phyloP scores from a whole-genome alignment of 768 basidiomycete species.

The Favolaschia claudopus region DNA sequence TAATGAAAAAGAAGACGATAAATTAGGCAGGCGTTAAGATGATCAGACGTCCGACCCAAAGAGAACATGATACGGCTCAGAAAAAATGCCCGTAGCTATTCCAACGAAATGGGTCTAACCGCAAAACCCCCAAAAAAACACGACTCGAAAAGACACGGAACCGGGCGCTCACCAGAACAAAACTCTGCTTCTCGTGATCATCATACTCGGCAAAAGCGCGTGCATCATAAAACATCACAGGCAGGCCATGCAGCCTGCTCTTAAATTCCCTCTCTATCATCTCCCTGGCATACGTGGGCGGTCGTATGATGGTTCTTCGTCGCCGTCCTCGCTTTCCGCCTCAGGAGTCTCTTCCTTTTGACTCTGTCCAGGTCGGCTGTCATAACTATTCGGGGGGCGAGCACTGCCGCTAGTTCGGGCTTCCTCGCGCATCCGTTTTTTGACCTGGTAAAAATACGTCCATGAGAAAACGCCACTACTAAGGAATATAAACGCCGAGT shows the following conservation, averaged over 20 bases:
- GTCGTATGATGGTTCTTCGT: constrained; percentile 24
- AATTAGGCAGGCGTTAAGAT: constrained; percentile 14
- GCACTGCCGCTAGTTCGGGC: constrained; percentile 20
- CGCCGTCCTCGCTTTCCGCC: constrained; percentile 27
- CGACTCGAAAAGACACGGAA: constrained; percentile 15
- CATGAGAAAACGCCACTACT: constrained; percentile 8
- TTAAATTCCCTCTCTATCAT: constrained; percentile 20
- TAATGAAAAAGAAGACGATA: constrained; percentile 9
- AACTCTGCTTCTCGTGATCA: constrained; percentile 24
- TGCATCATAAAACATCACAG: constrained; percentile 28
- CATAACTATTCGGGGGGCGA: constrained; percentile 4
- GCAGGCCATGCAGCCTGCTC: constrained; percentile 17
- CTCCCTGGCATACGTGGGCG: constrained; percentile 17
- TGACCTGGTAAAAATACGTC: constrained; percentile 34
- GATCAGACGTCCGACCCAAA: constrained; percentile 15
- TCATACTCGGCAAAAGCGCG: constrained; percentile 22
- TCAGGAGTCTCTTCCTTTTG: constrained; percentile 21
- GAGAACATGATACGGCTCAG: constrained; percentile 8
- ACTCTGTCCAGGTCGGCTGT: constrained; percentile 3
- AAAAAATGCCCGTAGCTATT: no score
- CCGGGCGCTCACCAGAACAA: constrained; percentile 25
- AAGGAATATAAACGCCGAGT: constrained; percentile 12
- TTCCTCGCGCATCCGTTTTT: constrained; percentile 42
- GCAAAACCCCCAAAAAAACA: constrained; percentile 19
- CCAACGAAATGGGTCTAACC: constrained; percentile 8